Evolutionary conservation across 2,329 filamentous ascomycete species (phyloP).

Genomic region (Pseudopithomyces chartarum): DNA sequence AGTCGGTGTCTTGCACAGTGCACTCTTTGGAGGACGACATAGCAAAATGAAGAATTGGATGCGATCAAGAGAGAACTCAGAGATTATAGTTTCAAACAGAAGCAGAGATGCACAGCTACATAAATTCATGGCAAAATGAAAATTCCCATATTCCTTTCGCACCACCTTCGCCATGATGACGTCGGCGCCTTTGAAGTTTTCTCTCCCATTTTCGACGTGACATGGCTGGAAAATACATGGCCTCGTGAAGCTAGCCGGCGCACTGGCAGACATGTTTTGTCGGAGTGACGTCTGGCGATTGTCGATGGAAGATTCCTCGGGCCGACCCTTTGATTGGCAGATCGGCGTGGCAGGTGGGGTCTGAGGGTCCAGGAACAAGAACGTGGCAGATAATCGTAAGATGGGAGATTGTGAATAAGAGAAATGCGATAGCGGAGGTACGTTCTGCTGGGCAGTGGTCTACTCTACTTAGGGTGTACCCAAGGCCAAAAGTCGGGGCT

Average conservation of each 20-base stretch:
- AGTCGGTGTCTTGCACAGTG: conserved; percentile 18
- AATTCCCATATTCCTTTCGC: background rate
- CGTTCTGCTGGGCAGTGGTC: too few relatives aligned
- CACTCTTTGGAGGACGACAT: conserved; percentile 21
- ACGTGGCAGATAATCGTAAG: too few relatives aligned
- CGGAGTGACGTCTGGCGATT: background rate
- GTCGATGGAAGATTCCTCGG: background rate
- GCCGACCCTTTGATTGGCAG: background rate
- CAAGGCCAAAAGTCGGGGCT: too few relatives aligned
- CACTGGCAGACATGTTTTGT: background rate
- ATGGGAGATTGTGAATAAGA: too few relatives aligned
- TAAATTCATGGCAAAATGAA: too few relatives aligned
- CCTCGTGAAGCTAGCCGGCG: background rate
- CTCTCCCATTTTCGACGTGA: background rate
- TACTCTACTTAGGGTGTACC: too few relatives aligned
- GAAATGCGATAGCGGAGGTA: too few relatives aligned
- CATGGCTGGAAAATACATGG: background rate
- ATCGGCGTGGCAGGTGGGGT: background rate
- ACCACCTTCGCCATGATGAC: background rate
- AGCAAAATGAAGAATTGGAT: background rate
- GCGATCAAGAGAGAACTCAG: background rate
- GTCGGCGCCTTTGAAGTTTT: background rate
- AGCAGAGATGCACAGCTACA: background rate
- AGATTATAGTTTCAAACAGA: too few relatives aligned
- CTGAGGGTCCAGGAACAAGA: too few relatives aligned